These are phyloP conservation scores for Debaryomyces nepalensis DNA, from an alignment of 1,139 yeast species.

Conservation along the genomic window DNA sequence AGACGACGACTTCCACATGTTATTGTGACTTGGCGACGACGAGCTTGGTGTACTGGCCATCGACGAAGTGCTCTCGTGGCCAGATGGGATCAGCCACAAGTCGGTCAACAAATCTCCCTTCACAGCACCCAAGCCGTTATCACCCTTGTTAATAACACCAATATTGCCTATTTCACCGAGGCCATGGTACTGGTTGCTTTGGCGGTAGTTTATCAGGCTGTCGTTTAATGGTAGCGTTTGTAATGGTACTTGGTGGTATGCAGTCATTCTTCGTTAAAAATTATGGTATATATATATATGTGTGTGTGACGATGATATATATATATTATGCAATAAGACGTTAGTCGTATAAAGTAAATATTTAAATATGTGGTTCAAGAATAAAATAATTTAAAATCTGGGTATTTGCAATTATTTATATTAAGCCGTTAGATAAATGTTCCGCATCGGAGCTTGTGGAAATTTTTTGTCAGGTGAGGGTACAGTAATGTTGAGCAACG, in stretches of 20 bases:
- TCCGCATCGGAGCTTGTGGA: conserved; percentile 17
- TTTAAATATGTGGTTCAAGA: too few species aligned
- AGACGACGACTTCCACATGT: conserved; percentile 19
- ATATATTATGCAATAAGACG: too few species aligned
- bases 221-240: conserved; percentile 18
- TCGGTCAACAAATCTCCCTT: conserved; percentile 39
- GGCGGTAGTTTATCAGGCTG: conserved; percentile 6
- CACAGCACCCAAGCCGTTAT: conserved; percentile 28
- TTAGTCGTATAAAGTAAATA: too few species aligned
- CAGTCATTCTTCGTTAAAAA: conserved; percentile 14
- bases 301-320: background rate
- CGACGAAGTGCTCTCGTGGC: background rate
- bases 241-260: conserved; percentile 20
- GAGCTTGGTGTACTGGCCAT: conserved; percentile 17
- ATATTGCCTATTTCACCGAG: background rate
- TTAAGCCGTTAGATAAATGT: conserved; percentile 13
- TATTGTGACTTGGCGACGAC: conserved; percentile 12
- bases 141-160: conserved; percentile 1
- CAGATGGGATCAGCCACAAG: conserved; percentile 34
- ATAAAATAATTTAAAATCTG: conserved; percentile 9
- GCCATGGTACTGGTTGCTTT: conserved; percentile 1
- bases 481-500: conserved; percentile 10
- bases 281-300: conserved; percentile 13
- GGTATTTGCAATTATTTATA: conserved; percentile 12
- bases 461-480: conserved; percentile 10